phyloP scores from a whole-genome alignment of 495 filamentous ascomycete genomes.

The Xylaria bambusicola region DNA sequence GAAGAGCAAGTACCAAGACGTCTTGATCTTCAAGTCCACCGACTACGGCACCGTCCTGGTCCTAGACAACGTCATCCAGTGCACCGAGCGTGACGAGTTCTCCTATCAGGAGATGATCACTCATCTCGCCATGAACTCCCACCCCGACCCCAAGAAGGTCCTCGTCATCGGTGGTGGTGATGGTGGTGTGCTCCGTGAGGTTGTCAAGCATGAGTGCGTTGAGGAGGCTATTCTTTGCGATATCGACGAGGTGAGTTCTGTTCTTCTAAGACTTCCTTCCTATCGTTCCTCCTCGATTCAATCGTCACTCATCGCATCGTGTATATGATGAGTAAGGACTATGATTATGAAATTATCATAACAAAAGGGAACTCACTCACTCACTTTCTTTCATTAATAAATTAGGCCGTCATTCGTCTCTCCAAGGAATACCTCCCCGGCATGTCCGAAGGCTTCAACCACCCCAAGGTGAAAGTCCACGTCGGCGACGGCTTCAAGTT shows the following conservation, averaged over 20 bases:
- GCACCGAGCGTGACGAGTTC: constrained; percentile 98
- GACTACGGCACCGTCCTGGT: constrained; percentile 97
- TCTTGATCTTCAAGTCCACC: constrained; percentile 95
- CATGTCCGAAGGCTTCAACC: constrained; percentile 90
- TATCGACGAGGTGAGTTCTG: constrained; percentile 88
- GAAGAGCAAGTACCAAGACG: constrained; percentile 98
- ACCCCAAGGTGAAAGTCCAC: constrained; percentile 88
- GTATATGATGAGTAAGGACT: neutral
- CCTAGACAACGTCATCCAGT: constrained; percentile 98
- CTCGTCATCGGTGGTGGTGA: constrained; percentile 97
- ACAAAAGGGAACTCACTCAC: too few relatives aligned
- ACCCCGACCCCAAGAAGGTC: constrained; percentile 96
- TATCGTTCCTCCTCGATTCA: neutral
- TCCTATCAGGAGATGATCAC: constrained; percentile 99
- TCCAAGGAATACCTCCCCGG: constrained; percentile 97
- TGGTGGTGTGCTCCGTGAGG: constrained; percentile 94
- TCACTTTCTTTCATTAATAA: constrained; percentile 4
- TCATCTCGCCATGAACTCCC: constrained; percentile 96
- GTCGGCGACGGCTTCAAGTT: constrained; percentile 99
- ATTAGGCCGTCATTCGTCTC: constrained; percentile 92
- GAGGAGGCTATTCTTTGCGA: constrained; percentile 96
- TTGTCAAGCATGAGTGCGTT: constrained; percentile 94
- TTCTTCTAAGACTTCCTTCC: too few relatives aligned
- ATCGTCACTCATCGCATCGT: neutral
- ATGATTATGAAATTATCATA: neutral